Conservation (phyloP, 2,329 filamentous ascomycete species). For the Cladophialophora bantiana region DNA sequence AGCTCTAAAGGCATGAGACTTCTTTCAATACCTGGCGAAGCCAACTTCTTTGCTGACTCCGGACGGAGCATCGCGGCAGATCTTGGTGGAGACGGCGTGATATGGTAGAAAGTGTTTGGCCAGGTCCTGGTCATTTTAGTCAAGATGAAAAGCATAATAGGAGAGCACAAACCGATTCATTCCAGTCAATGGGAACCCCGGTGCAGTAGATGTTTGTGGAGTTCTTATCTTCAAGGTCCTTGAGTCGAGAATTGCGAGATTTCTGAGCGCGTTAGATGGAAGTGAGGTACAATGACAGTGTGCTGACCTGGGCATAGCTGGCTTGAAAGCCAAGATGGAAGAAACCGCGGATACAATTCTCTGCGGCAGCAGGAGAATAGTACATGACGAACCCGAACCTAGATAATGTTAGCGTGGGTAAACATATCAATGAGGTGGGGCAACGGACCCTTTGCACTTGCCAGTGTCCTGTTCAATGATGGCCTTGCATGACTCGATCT, state of each 20-base stretch:
- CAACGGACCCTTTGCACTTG: constrained; percentile 88
- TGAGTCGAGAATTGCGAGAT: constrained; percentile 97
- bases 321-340: constrained; percentile 95
- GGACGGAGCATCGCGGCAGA: constrained; percentile 82
- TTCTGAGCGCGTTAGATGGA: constrained; percentile 65
- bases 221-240: constrained; percentile 85
- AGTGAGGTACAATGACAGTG: constrained; percentile 37
- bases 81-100: constrained; percentile 88
- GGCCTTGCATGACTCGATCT: constrained; percentile 95
- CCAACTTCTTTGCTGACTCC: constrained; percentile 96
- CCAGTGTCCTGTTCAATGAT: constrained; percentile 95
- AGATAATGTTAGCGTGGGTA: constrained; percentile 26
- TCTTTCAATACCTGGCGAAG: constrained; percentile 77
- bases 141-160: neutral
- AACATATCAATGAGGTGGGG: constrained; percentile 2
- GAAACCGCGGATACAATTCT: constrained; percentile 95
- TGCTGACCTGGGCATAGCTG: constrained; percentile 85
- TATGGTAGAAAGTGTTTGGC: constrained; percentile 64
- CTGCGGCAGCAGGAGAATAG: constrained; percentile 82
- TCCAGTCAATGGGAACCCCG: constrained; percentile 90
- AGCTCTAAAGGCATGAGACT: neutral
- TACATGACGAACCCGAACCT: constrained; percentile 99
- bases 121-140: constrained; percentile 68
- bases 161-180: constrained; percentile 73
- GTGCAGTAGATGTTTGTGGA: constrained; percentile 99